phyloP scores from a whole-genome alignment of 306 rosid genomes.

The Prunus mongolica region DNA sequence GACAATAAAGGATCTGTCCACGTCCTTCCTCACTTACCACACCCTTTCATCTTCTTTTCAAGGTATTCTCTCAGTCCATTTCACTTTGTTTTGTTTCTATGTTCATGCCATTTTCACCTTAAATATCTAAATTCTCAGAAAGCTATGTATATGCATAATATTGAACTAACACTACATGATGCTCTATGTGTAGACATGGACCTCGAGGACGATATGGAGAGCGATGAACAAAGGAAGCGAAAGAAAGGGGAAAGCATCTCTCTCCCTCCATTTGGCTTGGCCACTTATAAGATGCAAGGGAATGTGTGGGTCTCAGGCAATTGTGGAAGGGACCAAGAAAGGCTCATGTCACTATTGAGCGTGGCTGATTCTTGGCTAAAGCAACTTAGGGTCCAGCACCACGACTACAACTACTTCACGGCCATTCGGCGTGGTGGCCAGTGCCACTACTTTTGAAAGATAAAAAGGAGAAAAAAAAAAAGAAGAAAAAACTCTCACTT shows the following conservation, averaged over 20 bases:
- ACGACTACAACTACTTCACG: slow-evolving; percentile 83
- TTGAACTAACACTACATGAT: neutral
- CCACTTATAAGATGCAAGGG: slow-evolving; percentile 93
- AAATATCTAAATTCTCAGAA: neutral
- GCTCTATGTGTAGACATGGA: slow-evolving; percentile 53
- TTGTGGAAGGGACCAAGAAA: slow-evolving; percentile 77
- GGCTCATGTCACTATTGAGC: slow-evolving; percentile 57
- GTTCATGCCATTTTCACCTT: neutral
- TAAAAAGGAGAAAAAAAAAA: too few species aligned
- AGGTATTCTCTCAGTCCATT: slow-evolving; percentile 38
- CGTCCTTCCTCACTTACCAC: slow-evolving; percentile 94
- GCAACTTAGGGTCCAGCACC: slow-evolving; percentile 88
- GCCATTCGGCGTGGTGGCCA: slow-evolving; percentile 42
- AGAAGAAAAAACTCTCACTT: neutral
- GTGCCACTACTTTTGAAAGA: slow-evolving; percentile 1
- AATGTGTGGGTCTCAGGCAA: slow-evolving; percentile 74
- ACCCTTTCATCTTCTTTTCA: slow-evolving; percentile 95
- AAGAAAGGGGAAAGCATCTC: slow-evolving; percentile 61
- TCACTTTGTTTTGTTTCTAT: neutral
- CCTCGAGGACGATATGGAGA: slow-evolving; percentile 46
- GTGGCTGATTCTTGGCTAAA: slow-evolving; percentile 97
- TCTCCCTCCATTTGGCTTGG: slow-evolving; percentile 81
- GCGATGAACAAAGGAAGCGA: slow-evolving; percentile 34
- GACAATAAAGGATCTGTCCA: slow-evolving; percentile 81
- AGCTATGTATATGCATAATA: neutral